phyloP scores from a whole-genome alignment of 495 filamentous ascomycete species.

The Daldinia caldariorum region DNA sequence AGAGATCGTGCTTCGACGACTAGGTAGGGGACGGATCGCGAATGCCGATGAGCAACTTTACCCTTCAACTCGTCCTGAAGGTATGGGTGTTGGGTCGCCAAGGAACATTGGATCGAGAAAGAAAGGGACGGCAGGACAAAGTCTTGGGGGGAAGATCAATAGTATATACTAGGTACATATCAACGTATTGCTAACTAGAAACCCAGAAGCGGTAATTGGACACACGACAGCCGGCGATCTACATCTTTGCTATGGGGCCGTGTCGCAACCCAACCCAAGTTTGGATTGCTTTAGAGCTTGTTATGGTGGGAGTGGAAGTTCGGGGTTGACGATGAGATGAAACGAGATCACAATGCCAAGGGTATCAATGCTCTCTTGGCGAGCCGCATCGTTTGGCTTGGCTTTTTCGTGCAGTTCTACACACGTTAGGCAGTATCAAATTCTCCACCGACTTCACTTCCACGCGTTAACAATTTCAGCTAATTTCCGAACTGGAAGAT shows the following conservation, averaged over 20 bases:
- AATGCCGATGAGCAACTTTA: constrained; percentile 30
- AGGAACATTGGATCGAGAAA: constrained; percentile 32
- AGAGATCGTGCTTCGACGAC: constrained; percentile 39
- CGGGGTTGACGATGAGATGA: constrained; percentile 36
- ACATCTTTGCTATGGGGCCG: constrained; percentile 27
- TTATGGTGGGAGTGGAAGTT: constrained; percentile 2
- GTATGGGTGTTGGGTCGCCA: constrained; percentile 37
- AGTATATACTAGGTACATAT: constrained; percentile 25
- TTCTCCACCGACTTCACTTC: constrained; percentile 14
- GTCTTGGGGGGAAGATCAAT: constrained; percentile 14
- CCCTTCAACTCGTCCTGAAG: constrained; percentile 41
- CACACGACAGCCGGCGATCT: constrained; percentile 32
- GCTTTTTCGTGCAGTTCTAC: constrained; percentile 10
- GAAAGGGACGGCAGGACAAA: constrained; percentile 9
- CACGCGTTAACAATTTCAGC: background rate
- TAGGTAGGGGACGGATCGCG: constrained; percentile 5
- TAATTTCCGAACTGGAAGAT: constrained; percentile 9
- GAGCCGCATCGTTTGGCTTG: constrained; percentile 29
- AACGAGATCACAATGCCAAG: constrained; percentile 43
- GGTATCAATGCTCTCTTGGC: constrained; percentile 40
- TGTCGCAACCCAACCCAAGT: constrained; percentile 12
- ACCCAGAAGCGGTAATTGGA: constrained; percentile 20
- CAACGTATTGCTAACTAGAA: background rate
- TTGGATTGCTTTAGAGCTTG: constrained; percentile 19
- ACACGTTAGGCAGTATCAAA: too few species aligned